Percentiles rank a stretch among this genome's conserved stretches.
phyloP scores from a whole-genome alignment of 306 rosid genomes.

The Trifolium repens region DNA sequence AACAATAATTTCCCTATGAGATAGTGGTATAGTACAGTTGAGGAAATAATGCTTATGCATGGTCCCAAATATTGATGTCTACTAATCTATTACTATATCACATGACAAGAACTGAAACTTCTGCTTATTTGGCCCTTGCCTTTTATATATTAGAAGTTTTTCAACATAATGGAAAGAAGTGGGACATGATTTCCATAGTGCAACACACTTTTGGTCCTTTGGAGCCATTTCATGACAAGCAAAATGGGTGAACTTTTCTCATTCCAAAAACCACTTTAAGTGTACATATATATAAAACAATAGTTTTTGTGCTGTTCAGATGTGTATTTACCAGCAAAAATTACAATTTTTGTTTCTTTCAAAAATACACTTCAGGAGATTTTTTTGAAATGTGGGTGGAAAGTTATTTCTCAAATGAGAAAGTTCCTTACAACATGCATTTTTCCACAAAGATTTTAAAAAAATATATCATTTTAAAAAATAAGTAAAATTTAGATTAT shows the following conservation, averaged over 20 bases:
- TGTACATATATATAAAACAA: too few species aligned
- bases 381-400: too few species aligned
- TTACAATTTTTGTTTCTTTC: too few species aligned
- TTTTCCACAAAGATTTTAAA: too few species aligned
- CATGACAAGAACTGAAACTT: conserved; percentile 6
- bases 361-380: too few species aligned
- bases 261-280: too few species aligned
- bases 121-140: background rate
- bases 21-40: conserved; percentile 11
- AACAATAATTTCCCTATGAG: background rate
- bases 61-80: background rate
- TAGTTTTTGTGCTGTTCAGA: too few species aligned
- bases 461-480: too few species aligned
- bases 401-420: too few species aligned
- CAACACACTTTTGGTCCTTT: background rate
- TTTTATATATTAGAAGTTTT: background rate
- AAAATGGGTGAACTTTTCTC: background rate
- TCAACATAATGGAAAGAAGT: background rate
- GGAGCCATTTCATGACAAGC: conserved; percentile 3
- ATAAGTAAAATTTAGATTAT: too few species aligned
- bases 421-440: too few species aligned
- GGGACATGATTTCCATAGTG: conserved; percentile 27
- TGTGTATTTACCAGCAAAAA: too few species aligned
- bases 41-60: background rate
- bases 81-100: background rate